A percentile compares a stretch with the other conserved stretches of the same genome.
These are phyloP conservation scores for Xylaria sp. DNA, from an alignment of 2,329 filamentous ascomycete species.

Conservation along the genomic window DNA sequence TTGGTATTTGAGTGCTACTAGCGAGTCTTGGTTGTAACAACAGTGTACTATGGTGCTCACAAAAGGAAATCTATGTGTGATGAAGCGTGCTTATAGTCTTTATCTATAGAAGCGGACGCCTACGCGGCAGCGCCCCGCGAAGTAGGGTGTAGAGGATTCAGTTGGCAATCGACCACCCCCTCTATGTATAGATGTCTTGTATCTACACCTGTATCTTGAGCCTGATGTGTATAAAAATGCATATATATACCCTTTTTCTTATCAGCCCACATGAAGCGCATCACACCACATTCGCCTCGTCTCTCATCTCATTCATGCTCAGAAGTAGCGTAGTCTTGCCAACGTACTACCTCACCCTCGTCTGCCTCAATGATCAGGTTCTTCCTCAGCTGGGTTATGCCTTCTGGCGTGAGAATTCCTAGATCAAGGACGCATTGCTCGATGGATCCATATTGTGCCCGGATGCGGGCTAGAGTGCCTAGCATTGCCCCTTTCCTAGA, in stretches of 20 bases:
- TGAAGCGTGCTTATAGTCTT: conserved; percentile 8
- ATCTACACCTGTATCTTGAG: conserved; percentile 20
- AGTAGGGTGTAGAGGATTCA: background rate
- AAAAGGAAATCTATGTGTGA: conserved; percentile 2
- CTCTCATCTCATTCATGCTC: conserved; percentile 13
- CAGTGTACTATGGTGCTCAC: conserved; percentile 31
- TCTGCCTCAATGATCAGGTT: conserved; percentile 40
- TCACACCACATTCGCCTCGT: background rate
- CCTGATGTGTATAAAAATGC: conserved; percentile 23
- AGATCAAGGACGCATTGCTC: conserved; percentile 66
- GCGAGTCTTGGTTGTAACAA: conserved; percentile 29
- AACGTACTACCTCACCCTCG: conserved; percentile 34
- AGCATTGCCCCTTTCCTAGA: conserved; percentile 55
- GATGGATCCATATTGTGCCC: conserved; percentile 64
- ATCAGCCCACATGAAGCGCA: background rate
- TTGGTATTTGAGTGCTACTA: background rate
- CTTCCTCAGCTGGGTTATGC: conserved; percentile 50
- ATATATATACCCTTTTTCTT: conserved; percentile 29
- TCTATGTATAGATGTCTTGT: conserved; percentile 29
- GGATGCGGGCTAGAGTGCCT: conserved; percentile 59
- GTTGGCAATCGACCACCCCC: conserved; percentile 19
- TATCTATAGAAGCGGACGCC: conserved; percentile 12
- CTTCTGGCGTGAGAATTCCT: conserved; percentile 61
- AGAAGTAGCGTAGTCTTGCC: conserved; percentile 38
- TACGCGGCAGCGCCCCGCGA: background rate